Evolutionary conservation across 306 rosid genomes (phyloP), one percentile per base, ranked within the genome.

Genomic region (Prunus mongolica): DNA sequence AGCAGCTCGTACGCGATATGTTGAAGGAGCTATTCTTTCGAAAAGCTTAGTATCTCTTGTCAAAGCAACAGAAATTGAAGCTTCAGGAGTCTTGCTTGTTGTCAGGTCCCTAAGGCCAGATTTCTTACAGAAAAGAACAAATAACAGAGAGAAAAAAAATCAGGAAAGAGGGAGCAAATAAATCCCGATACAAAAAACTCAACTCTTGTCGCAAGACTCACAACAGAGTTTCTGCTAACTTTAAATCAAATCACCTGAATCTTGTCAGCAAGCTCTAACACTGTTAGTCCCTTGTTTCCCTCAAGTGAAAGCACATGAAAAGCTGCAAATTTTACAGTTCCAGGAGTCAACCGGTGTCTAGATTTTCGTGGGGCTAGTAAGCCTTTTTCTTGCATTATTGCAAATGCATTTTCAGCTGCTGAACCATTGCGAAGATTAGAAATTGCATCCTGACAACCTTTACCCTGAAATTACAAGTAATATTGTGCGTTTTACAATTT

Each of bases 81-180:
- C 99, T 87, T 96, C 99, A 14, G 99, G 99, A 14, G 99, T 96
- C 86, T 88, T 96, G 87, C 99, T 96, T 64, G 98, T 90, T 11
- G 98, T 89, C 85, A 96, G 87, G 91, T 96, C 99, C 85, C 99
- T 84, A 69, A 96, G 99, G 79, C 97, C 99, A 87, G 97, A 96
- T 91, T 91, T 96, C 99, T 96, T 55, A 52, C 78, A 12, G 72
- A 81, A 68, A 67, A 74, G 44, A 44, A 78, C 8, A 6, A 20
- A 46, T n/a, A 62, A 71, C 25, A 16, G 51, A 46, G 18, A 74
- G 11, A 74, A 50, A 46, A 51, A 67, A 78, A 54, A 32, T 52
- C 58, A 70, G 66, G 67, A 56, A 60, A 57, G 34, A 72, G 44
- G 3, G 16, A 15, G 67, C 75, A 65, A 8, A 73, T 45, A 50